Evolutionary conservation across 331 rosid species (phyloP), one percentile per base, ranked within the genome.

Genomic region (Rhamnella rubrinervis): DNA sequence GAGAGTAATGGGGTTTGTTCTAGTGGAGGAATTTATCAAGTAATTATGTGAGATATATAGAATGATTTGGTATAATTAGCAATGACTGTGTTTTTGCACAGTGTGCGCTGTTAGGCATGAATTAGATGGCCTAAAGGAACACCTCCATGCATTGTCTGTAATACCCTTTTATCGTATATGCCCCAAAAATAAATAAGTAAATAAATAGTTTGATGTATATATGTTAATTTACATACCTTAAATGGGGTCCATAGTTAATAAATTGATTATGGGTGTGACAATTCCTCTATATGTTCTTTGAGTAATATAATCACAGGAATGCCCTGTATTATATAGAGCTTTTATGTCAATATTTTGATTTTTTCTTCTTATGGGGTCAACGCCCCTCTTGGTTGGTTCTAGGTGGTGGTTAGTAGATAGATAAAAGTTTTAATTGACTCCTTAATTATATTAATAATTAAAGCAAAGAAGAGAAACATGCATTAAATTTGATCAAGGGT

Each of bases 51-150:
- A 65, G 74, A 70, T 67, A 52, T 35, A 13, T 61, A 16, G 6
- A 72, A 81, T 82, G 75, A 81, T 68, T 58, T 59, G 35, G 52
- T 55, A 82, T 87, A 80, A 87, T 83, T 81, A 47, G 85, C 73
- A 81, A 87, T 87, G 62, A 81, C 83, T 68, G 19, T 58, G 81
- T 75, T 69, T 70, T 68, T 25, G 46, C 16, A 44, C 23, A 69
- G 75, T 80, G 25, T 80, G 81, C 52, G 83, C 65, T 74, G 82
- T 78, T 58, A 78, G 83, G 80, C 78, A 19, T 63, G 75, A 39
- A 63, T 76, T 78, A 59, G 75, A 76, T 79, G 71, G 71, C 82
- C 78, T 55, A 81, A 78, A 55, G 53, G 40, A 67, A 21, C 18
- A 21, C 39, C 50, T 20, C 12, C n/a, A 40, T 44, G 25, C 25